Percentiles rank a stretch among this genome's conserved stretches.
phyloP scores from a whole-genome alignment of 2,329 filamentous ascomycete genomes.

The Emmonsiellopsis sp. region DNA sequence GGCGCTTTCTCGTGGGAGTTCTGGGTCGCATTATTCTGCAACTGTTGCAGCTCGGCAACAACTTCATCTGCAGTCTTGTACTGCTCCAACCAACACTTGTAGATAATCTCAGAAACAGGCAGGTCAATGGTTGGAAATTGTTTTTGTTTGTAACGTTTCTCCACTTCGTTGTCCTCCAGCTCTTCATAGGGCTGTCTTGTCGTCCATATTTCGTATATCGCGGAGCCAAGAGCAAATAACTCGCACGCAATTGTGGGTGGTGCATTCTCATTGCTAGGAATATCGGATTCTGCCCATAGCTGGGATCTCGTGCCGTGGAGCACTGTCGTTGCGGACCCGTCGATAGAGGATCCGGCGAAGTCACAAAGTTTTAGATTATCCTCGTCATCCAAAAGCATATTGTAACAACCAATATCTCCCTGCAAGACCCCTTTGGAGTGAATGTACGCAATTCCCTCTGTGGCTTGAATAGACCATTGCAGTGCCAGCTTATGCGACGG shows the following conservation, averaged over 20 bases:
- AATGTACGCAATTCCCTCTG: slow-evolving; percentile 4
- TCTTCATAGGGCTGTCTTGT: neutral
- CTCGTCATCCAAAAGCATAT: slow-evolving; percentile 1
- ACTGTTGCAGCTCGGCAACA: neutral
- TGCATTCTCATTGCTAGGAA: neutral
- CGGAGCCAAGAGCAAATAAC: slow-evolving; percentile 2
- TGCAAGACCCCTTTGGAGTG: slow-evolving; percentile 1
- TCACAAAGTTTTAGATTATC: neutral
- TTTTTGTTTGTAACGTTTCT: neutral
- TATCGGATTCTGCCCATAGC: neutral
- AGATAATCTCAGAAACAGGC: neutral
- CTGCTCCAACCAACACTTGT: neutral
- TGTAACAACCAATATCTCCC: slow-evolving; percentile 2
- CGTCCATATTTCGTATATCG: slow-evolving; percentile 3
- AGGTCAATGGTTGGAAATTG: neutral
- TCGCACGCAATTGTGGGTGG: neutral
- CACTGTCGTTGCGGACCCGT: neutral
- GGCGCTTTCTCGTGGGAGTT: too few relatives aligned
- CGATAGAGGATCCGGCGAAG: neutral
- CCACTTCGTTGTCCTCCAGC: neutral
- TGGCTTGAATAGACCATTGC: slow-evolving; percentile 2
- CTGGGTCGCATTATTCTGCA: neutral
- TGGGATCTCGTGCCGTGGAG: neutral
- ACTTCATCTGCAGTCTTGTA: neutral
- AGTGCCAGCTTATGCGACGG: neutral